These are phyloP conservation scores for Zizania palustris DNA, from an alignment of 202 grass and related monocot genomes.

Conservation along the genomic window DNA sequence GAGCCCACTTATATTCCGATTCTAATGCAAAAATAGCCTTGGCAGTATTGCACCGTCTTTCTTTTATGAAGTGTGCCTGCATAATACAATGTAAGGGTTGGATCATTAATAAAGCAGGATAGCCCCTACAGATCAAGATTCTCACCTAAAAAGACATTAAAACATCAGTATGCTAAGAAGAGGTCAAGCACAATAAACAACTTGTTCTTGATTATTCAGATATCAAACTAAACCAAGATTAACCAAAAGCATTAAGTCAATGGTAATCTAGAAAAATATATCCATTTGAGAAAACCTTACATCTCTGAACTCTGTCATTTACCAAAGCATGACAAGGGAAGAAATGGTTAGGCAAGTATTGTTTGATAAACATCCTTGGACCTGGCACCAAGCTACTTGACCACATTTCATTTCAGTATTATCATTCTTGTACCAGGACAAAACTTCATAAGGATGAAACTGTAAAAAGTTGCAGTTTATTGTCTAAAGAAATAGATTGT, in stretches of 20 bases:
- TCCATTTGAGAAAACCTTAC: neutral
- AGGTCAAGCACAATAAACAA: neutral
- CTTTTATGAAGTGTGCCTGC: constrained; percentile 96
- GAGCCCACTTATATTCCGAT: constrained; percentile 87
- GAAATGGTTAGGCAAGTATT: constrained; percentile 2
- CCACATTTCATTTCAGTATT: neutral
- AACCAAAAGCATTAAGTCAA: constrained; percentile 22
- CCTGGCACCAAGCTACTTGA: neutral
- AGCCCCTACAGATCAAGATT: constrained; percentile 14
- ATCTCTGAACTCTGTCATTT: neutral
- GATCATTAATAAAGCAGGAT: constrained; percentile 5
- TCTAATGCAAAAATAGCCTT: constrained; percentile 84
- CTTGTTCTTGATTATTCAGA: constrained; percentile 19
- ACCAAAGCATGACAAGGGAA: constrained; percentile 2
- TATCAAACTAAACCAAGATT: neutral
- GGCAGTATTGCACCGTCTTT: constrained; percentile 83
- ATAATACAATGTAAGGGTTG: constrained; percentile 27
- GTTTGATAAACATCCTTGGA: neutral
- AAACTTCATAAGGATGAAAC: neutral
- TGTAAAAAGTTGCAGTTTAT: constrained; percentile 19
- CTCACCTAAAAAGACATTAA: constrained; percentile 11
- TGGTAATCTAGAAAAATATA: neutral
- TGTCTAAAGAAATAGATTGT: constrained; percentile 13
- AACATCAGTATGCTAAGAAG: neutral
- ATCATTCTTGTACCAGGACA: constrained; percentile 10